Percentiles rank a stretch among this genome's conserved stretches.
Conservation (phyloP, 345 rosid species). For the Carallia pectinifolia region DNA sequence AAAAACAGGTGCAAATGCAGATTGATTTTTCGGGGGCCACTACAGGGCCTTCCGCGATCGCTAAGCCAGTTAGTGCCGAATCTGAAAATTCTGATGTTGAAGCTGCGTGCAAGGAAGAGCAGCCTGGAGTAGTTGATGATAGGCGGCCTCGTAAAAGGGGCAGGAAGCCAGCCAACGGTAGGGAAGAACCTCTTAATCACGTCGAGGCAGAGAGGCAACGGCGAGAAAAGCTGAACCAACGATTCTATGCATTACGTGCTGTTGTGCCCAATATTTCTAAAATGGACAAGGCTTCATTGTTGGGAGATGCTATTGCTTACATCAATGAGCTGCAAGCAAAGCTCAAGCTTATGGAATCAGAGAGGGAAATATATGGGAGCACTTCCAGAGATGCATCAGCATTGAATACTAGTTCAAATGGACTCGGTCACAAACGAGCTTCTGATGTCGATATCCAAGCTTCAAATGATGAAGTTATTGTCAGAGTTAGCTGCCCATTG, state of each 20-base stretch:
- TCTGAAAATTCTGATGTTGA: constrained; percentile 76
- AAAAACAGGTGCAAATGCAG: constrained; percentile 64
- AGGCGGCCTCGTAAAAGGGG: constrained; percentile 88
- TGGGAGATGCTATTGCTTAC: constrained; percentile 92
- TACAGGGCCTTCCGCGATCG: constrained; percentile 51
- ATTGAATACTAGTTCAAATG: constrained; percentile 24
- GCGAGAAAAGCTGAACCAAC: constrained; percentile 90
- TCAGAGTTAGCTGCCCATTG: constrained; percentile 69
- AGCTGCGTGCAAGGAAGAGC: constrained; percentile 65
- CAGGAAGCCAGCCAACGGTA: constrained; percentile 94
- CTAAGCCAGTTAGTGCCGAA: constrained; percentile 44
- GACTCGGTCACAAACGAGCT: constrained; percentile 29
- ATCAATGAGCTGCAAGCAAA: constrained; percentile 92
- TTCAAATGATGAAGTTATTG: constrained; percentile 57
- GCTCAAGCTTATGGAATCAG: constrained; percentile 74
- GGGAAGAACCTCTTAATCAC: constrained; percentile 95
- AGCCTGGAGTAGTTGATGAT: constrained; percentile 44
- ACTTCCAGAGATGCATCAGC: constrained; percentile 40
- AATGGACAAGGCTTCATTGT: constrained; percentile 96
- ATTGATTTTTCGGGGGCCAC: constrained; percentile 66
- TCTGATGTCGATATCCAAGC: constrained; percentile 62
- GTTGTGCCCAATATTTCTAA: constrained; percentile 99
- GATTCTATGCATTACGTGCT: constrained; percentile 86
- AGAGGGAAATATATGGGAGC: constrained; percentile 50
- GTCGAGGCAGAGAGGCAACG: constrained; percentile 98